Conservation (phyloP, 2,329 filamentous ascomycete species). For the Pseudocercospora fuligena region DNA sequence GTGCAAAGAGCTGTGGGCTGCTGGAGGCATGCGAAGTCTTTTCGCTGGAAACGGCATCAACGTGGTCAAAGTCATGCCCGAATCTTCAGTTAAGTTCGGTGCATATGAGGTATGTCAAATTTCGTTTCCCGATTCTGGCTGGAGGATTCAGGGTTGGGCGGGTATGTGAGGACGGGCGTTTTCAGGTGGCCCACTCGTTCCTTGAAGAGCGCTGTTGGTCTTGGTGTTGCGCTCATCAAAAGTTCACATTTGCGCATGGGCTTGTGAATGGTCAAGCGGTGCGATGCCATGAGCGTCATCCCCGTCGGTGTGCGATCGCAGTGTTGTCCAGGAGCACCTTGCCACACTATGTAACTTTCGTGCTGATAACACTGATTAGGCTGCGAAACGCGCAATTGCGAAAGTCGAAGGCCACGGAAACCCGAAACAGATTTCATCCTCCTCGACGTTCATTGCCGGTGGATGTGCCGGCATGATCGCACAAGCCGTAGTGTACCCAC, state of each 20-base stretch:
- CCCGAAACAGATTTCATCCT: constrained; percentile 75
- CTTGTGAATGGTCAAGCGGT: neutral
- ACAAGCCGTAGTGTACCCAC: constrained; percentile 92
- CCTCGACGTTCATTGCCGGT: constrained; percentile 88
- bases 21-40: constrained; percentile 84
- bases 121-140: neutral
- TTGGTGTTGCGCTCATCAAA: neutral
- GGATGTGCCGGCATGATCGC: constrained; percentile 92
- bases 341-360: too few species aligned
- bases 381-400: constrained; percentile 84
- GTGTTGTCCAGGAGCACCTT: neutral
- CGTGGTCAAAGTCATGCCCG: constrained; percentile 96
- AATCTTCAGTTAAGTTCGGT: constrained; percentile 97
- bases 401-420: constrained; percentile 87
- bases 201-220: neutral
- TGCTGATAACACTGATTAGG: constrained; percentile 49
- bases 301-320: neutral
- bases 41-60: constrained; percentile 97
- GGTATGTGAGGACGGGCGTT: neutral
- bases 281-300: neutral
- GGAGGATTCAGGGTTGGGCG: neutral
- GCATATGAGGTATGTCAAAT: constrained; percentile 74
- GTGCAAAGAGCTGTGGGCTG: constrained; percentile 77
- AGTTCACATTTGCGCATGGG: neutral
- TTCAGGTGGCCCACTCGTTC: neutral